phyloP scores from a whole-genome alignment of 768 basidiomycete species.

The Termitomyces sp. region DNA sequence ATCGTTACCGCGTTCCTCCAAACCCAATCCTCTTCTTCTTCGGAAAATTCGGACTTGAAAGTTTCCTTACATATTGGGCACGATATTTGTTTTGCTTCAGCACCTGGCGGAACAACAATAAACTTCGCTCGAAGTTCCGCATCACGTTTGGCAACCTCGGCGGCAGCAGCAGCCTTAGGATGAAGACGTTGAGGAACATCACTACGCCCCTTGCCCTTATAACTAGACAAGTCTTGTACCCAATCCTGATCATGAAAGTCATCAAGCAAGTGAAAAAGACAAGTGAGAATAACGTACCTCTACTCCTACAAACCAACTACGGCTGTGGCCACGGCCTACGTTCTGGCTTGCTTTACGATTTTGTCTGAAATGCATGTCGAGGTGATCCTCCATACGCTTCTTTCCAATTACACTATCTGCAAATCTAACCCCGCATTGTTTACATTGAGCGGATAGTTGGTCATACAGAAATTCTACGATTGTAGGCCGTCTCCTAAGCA shows the following conservation, averaged over 20 bases:
- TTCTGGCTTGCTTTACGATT: constrained; percentile 82
- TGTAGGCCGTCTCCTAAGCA: constrained; percentile 51
- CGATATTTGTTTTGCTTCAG: constrained; percentile 76
- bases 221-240: constrained; percentile 67
- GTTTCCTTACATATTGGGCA: constrained; percentile 97
- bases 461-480: constrained; percentile 70
- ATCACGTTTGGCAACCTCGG: constrained; percentile 68
- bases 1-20: constrained; percentile 89
- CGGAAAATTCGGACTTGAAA: constrained; percentile 86
- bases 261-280: constrained; percentile 12
- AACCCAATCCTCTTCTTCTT: constrained; percentile 98
- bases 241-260: constrained; percentile 63
- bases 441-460: constrained; percentile 79
- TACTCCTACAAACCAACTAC: constrained; percentile 83
- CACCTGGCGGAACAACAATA: constrained; percentile 88
- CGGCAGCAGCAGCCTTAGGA: constrained; percentile 57
- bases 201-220: constrained; percentile 68
- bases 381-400: constrained; percentile 78
- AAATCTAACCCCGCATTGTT: constrained; percentile 90
- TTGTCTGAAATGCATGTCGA: constrained; percentile 96
- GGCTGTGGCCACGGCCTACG: constrained; percentile 78
- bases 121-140: constrained; percentile 71
- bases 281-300: constrained; percentile 57
- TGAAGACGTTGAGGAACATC: constrained; percentile 47
- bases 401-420: constrained; percentile 68